A percentile compares a stretch with the other conserved stretches of the same genome.
Conservation (phyloP, 257 asterid genomes). For the Haberlea rhodopensis region DNA sequence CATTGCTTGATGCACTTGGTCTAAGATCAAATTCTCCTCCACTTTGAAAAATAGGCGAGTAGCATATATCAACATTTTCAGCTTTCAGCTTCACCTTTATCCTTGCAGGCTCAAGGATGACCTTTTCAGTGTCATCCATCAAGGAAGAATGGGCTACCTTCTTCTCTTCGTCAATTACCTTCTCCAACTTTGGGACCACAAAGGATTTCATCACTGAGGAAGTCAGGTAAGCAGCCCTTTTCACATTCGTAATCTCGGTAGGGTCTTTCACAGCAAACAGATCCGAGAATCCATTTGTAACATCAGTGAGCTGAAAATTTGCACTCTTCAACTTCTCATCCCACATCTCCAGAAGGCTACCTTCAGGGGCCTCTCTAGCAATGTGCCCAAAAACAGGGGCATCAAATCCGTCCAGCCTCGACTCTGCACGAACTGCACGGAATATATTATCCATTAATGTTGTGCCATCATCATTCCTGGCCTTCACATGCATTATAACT, state of each 20-base stretch:
- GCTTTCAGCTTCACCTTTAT: conserved; percentile 66
- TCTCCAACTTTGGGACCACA: conserved; percentile 63
- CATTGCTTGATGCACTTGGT: conserved; percentile 72
- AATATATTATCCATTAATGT: conserved; percentile 46
- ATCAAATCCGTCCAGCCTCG: conserved; percentile 29
- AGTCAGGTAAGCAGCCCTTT: conserved; percentile 65
- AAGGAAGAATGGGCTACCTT: conserved; percentile 60
- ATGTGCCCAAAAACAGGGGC: conserved; percentile 45
- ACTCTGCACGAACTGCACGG: conserved; percentile 25
- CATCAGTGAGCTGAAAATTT: conserved; percentile 41
- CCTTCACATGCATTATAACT: conserved; percentile 52
- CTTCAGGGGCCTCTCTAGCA: conserved; percentile 65
- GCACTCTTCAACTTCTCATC: conserved; percentile 50
- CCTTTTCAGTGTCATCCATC: conserved; percentile 75
- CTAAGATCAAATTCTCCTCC: conserved; percentile 70
- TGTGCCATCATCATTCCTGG: conserved; percentile 50
- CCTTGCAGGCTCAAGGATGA: conserved; percentile 58
- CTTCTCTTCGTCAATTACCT: conserved; percentile 69
- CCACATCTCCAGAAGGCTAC: conserved; percentile 57
- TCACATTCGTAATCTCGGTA: conserved; percentile 49
- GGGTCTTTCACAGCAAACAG: conserved; percentile 62
- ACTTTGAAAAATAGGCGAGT: conserved; percentile 84
- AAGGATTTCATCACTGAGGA: conserved; percentile 56
- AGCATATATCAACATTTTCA: conserved; percentile 78
- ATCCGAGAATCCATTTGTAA: conserved; percentile 58